These are phyloP conservation scores for Odonthalia washingtoniensis DNA, from an alignment of 31 red algal genomes.

Conservation along the genomic window DNA sequence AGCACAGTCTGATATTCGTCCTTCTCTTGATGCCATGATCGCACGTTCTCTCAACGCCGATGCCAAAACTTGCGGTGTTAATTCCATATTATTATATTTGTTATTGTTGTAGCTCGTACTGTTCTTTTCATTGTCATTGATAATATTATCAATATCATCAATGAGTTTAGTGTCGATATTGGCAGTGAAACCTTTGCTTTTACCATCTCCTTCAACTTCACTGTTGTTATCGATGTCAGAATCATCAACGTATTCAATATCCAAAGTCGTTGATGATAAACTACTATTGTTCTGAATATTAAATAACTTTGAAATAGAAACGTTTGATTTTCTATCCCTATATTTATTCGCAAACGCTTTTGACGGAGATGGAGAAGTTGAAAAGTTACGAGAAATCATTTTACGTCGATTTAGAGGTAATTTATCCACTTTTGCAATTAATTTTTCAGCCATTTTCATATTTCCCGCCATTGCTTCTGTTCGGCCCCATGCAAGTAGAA, in stretches of 20 bases:
- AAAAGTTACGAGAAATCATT: not conserved
- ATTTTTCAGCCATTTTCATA: slow-evolving; percentile 30
- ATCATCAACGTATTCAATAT: not conserved
- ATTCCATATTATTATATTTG: slow-evolving; percentile 17
- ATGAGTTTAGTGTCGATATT: not conserved
- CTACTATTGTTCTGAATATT: not conserved
- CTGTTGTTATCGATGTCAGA: not conserved
- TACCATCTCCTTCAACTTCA: not conserved
- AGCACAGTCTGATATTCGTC: slow-evolving; percentile 44
- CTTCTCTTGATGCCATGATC: slow-evolving; percentile 45
- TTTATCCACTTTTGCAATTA: slow-evolving; percentile 33
- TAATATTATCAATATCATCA: not conserved
- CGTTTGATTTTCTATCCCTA: not conserved
- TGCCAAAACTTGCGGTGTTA: slow-evolving; percentile 48
- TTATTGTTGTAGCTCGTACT: not conserved
- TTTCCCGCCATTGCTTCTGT: slow-evolving; percentile 64
- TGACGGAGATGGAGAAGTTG: no score
- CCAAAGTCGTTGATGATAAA: not conserved
- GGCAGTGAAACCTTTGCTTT: not conserved
- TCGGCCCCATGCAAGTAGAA: slow-evolving; percentile 59
- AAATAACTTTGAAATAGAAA: not conserved
- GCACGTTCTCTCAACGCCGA: slow-evolving; percentile 57
- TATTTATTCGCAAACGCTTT: no score
- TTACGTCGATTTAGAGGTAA: not conserved
- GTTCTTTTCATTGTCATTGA: slow-evolving; percentile 9